Conservation (phyloP, 352 stramenopile species). For the Globisporangium middletonii region DNA sequence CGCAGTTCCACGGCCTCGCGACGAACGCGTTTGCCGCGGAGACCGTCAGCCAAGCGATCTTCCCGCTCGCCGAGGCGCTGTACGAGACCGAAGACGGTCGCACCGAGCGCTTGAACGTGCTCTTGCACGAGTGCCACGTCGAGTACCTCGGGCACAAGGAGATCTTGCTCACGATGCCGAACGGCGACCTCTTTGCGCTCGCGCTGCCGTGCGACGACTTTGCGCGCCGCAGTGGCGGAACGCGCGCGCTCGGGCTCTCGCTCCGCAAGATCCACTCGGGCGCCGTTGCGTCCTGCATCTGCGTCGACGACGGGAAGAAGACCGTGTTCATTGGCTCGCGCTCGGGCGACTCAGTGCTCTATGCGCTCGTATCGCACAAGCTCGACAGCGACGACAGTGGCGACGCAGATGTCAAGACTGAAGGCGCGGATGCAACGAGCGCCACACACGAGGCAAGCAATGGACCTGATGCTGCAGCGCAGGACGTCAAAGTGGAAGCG, state of each 20-base stretch:
- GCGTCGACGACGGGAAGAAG: constrained; percentile 48
- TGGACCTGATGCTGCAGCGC: neutral
- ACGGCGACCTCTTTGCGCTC: constrained; percentile 59
- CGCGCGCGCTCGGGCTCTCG: constrained; percentile 29
- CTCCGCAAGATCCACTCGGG: constrained; percentile 47
- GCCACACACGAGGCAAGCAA: neutral
- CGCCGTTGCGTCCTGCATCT: constrained; percentile 50
- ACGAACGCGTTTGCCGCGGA: constrained; percentile 70
- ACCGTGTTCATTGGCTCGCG: constrained; percentile 79
- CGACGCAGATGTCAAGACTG: constrained; percentile 9
- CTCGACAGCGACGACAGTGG: constrained; percentile 14
- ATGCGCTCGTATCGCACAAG: constrained; percentile 41
- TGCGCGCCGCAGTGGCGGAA: constrained; percentile 21
- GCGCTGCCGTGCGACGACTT: constrained; percentile 56
- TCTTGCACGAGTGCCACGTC: constrained; percentile 65
- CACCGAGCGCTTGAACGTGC: constrained; percentile 39
- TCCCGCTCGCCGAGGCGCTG: constrained; percentile 53
- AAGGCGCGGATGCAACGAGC: neutral
- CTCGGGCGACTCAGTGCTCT: constrained; percentile 73
- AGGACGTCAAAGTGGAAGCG: constrained; percentile 10
- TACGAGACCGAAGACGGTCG: constrained; percentile 55
- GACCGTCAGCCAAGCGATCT: constrained; percentile 68
- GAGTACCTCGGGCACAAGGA: constrained; percentile 70
- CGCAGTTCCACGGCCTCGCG: constrained; percentile 70
- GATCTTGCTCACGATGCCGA: constrained; percentile 51